Conservation (phyloP, 2,329 filamentous ascomycete genomes). For the Thermothelomyces thermophilus region DNA sequence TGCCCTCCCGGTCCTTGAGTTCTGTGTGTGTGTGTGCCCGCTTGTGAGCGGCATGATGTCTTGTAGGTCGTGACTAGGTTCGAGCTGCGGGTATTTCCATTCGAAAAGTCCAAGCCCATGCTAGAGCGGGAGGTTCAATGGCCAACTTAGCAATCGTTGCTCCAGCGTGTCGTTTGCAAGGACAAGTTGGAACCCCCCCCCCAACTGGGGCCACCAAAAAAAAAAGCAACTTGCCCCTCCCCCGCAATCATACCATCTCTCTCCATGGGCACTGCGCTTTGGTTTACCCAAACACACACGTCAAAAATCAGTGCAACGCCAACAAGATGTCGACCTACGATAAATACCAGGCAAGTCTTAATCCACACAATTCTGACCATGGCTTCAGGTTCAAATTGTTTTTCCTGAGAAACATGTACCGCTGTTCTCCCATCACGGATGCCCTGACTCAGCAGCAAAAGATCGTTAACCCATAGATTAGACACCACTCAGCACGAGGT, state of each 20-base stretch:
- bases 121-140: too few relatives aligned
- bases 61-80: too few relatives aligned
- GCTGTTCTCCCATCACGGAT: too few relatives aligned
- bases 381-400: neutral
- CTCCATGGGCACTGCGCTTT: neutral
- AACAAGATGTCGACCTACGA: slow-evolving; percentile 25
- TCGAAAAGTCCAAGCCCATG: too few relatives aligned
- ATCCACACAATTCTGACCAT: neutral
- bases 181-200: neutral
- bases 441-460: neutral
- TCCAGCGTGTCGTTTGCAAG: neutral
- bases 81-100: too few relatives aligned
- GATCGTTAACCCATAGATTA: slow-evolving; percentile 27
- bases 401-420: too few relatives aligned
- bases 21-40: too few relatives aligned
- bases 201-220: neutral
- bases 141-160: neutral
- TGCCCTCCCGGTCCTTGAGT: too few relatives aligned
- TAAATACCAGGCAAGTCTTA: slow-evolving; percentile 20
- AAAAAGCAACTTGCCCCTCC: slow-evolving; percentile 2
- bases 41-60: too few relatives aligned
- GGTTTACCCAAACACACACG: neutral
- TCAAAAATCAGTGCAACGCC: neutral
- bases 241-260: slow-evolving; percentile 7
- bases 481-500: slow-evolving; percentile 64